Evolutionary conservation across 257 asterid genomes (phyloP), one percentile per base, ranked within the genome.

Genomic region (Fraxinus americana): DNA sequence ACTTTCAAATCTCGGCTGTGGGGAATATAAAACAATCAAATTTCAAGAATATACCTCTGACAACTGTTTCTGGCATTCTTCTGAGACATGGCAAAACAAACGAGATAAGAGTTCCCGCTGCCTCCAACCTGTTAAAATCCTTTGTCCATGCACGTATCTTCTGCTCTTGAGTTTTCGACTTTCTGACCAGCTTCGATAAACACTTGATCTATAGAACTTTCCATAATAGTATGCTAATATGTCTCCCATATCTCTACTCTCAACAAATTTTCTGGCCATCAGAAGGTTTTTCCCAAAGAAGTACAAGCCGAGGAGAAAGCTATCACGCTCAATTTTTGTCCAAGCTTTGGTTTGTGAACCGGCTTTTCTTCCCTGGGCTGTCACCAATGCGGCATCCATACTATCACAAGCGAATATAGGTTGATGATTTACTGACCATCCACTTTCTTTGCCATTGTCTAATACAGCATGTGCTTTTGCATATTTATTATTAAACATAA

Each of bases 101-200:
- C 97, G 92, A 76, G 91, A 84, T 41, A 91, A 57, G 23, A 92
- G 76, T 74, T 89, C 97, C 69, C 87, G 95, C 84, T 75, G 94
- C 86, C 97, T 92, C 70, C 69, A 23, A 78, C 97, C 97, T 5
- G 85, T 87, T 76, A 92, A 92, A 81, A 92, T 77, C 79, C 84
- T 88, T 85, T 85, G 90, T 32, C 97, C 97, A 54, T 74, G 78
- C 1, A 83, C 91, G 72, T 87, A 77, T 77, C 79, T 91, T 82
- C 78, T 85, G 83, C 84, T 87, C 79, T 84, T 89, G 78, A 80
- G 71, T 82, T 85, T 92, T 76, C 89, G 80, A 35, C 89, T 72
- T 5, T 84, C 90, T 2, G 90, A 87, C 97, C 97, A 92, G 85
- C 90, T 91, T 41, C 23, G 74, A 71, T 87, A 83, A 36, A 81